phyloP scores from a whole-genome alignment of 2,329 filamentous ascomycete genomes.

The Coccinonectria pachysandricola region DNA sequence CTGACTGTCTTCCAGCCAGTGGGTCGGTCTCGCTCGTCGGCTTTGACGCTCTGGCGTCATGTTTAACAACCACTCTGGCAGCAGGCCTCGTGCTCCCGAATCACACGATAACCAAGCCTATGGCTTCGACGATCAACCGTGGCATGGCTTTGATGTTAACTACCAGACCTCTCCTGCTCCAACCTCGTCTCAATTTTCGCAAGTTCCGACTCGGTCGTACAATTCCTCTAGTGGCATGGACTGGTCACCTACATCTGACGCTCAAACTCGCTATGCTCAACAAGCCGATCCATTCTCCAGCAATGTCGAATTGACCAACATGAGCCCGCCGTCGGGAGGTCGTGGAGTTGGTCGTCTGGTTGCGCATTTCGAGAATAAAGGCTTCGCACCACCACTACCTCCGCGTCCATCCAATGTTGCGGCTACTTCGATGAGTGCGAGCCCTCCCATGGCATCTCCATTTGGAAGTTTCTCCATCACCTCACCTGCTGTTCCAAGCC shows the following conservation, averaged over 20 bases:
- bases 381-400: slow-evolving; percentile 25
- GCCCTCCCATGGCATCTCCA: slow-evolving; percentile 19
- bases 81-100: slow-evolving; percentile 22
- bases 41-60: slow-evolving; percentile 25
- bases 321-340: slow-evolving; percentile 18
- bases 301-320: slow-evolving; percentile 20
- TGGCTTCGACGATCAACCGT: slow-evolving; percentile 24
- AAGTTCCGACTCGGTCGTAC: slow-evolving; percentile 19
- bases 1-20: slow-evolving; percentile 24
- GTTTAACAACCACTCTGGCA: slow-evolving; percentile 27
- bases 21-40: slow-evolving; percentile 23
- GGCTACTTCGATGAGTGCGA: slow-evolving; percentile 17
- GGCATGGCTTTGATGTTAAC: slow-evolving; percentile 22
- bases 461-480: slow-evolving; percentile 22
- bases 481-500: slow-evolving; percentile 22
- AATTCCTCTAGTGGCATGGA: slow-evolving; percentile 25
- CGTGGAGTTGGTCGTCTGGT: slow-evolving; percentile 27
- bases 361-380: slow-evolving; percentile 32
- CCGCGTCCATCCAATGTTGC: slow-evolving; percentile 22
- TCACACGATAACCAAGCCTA: slow-evolving; percentile 18
- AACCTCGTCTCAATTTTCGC: slow-evolving; percentile 13
- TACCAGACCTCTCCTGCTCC: slow-evolving; percentile 13
- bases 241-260: slow-evolving; percentile 25
- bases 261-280: slow-evolving; percentile 20
- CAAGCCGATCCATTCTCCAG: slow-evolving; percentile 10